Evolutionary conservation across 139 green algal genomes (phyloP).

Genomic region (Haematococcus lacustris): DNA sequence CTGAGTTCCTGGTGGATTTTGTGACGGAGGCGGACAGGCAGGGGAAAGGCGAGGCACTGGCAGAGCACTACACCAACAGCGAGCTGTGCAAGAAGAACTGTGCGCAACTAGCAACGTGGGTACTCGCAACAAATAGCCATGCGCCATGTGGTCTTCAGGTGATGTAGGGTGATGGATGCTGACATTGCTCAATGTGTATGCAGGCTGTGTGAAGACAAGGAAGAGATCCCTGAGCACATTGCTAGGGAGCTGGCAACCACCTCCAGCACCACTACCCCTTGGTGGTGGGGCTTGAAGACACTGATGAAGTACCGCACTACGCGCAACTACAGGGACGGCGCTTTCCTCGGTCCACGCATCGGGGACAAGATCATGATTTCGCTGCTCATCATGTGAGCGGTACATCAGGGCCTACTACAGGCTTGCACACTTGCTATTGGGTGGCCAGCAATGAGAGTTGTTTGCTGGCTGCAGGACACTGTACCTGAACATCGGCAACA

Average conservation of each 20-base stretch:
- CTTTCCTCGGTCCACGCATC: constrained; percentile 64
- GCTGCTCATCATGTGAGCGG: constrained; percentile 64
- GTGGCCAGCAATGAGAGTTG: no score
- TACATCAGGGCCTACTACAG: no score
- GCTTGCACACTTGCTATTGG: no score
- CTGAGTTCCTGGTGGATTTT: constrained; percentile 52
- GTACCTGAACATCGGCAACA: constrained; percentile 18
- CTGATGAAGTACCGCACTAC: constrained; percentile 48
- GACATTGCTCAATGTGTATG: no score
- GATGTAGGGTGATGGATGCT: no score
- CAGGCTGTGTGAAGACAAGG: no score
- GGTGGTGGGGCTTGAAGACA: constrained; percentile 57
- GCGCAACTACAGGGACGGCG: constrained; percentile 21
- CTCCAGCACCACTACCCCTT: constrained; percentile 60
- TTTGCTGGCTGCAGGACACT: no score
- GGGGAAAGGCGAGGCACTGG: not conserved
- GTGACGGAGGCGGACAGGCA: constrained; percentile 40
- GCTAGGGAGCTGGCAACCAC: constrained; percentile 46
- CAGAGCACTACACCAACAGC: constrained; percentile 3
- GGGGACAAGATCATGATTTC: constrained; percentile 61
- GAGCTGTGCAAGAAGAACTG: not conserved
- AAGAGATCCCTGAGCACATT: constrained; percentile 14
- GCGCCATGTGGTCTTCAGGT: no score
- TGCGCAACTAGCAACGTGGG: not conserved
- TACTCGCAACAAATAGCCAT: not conserved